A percentile compares a stretch with the other conserved stretches of the same genome.
Evolutionary conservation across 768 basidiomycete genomes (phyloP).

Genomic region (Coprinellus aureogranulatus): DNA sequence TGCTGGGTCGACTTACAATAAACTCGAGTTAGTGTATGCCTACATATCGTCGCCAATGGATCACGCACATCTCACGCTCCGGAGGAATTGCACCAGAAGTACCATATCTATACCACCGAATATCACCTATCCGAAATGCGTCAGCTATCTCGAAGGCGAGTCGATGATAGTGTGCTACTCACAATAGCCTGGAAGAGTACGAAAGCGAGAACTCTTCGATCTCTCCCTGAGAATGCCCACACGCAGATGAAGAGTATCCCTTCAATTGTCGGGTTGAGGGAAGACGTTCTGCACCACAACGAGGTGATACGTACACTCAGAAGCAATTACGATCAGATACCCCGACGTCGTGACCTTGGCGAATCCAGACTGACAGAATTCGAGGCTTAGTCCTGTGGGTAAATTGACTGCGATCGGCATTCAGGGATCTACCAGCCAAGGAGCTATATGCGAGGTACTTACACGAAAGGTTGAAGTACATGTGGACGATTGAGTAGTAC

Average conservation of each 20-base stretch:
- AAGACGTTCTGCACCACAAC: too few relatives aligned
- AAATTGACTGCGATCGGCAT: too few relatives aligned
- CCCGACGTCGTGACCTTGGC: too few relatives aligned
- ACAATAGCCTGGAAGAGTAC: not conserved
- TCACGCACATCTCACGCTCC: not conserved
- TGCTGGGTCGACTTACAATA: not conserved
- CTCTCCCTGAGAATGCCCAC: not conserved
- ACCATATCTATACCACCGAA: not conserved
- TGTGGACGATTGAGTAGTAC: not conserved
- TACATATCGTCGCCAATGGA: not conserved
- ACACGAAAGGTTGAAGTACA: not conserved
- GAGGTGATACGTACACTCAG: too few relatives aligned
- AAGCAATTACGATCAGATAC: too few relatives aligned
- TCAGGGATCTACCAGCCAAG: too few relatives aligned
- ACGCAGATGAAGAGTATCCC: not conserved
- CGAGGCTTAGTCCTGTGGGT: too few relatives aligned
- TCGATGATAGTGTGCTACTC: not conserved
- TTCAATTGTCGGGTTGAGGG: not conserved
- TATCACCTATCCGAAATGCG: not conserved
- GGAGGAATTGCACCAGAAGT: not conserved
- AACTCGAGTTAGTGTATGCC: not conserved
- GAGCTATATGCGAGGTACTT: not conserved
- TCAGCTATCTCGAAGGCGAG: not conserved
- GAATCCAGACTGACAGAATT: too few relatives aligned
- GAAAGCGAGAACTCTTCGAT: not conserved